Evolutionary conservation across 1,284 basidiomycete genomes (phyloP).

Genomic region (Hortiboletus rubellus): DNA sequence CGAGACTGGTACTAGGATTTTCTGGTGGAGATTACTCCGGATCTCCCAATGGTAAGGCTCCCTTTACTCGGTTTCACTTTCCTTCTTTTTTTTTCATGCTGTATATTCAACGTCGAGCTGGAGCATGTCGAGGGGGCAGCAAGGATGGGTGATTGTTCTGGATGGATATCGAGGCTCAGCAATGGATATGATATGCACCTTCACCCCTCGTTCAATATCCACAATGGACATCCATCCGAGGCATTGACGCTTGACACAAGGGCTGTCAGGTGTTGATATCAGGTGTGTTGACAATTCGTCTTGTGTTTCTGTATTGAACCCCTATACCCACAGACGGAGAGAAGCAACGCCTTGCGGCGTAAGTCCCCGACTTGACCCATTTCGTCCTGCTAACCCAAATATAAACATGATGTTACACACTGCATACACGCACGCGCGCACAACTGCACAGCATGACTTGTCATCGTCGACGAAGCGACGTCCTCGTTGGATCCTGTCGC

Average conservation of each 20-base stretch:
- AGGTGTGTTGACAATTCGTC: slow-evolving; percentile 16
- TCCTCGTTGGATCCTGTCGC: slow-evolving; percentile 52
- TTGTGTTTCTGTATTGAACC: neutral
- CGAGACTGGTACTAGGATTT: slow-evolving; percentile 40
- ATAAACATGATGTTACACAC: too few relatives aligned
- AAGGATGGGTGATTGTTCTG: slow-evolving; percentile 37
- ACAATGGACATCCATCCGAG: slow-evolving; percentile 18
- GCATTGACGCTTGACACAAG: slow-evolving; percentile 13
- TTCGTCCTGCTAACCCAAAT: neutral
- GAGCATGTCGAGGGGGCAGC: slow-evolving; percentile 37
- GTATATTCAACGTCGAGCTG: slow-evolving; percentile 12
- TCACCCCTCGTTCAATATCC: slow-evolving; percentile 32
- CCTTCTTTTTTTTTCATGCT: slow-evolving; percentile 12
- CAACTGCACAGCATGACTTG: slow-evolving; percentile 41
- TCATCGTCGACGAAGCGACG: slow-evolving; percentile 54
- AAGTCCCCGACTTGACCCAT: slow-evolving; percentile 21
- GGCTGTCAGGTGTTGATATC: slow-evolving; percentile 23
- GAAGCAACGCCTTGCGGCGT: slow-evolving; percentile 49
- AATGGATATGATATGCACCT: slow-evolving; percentile 39
- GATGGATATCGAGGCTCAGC: slow-evolving; percentile 36
- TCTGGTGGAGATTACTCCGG: slow-evolving; percentile 20
- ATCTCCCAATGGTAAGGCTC: slow-evolving; percentile 23
- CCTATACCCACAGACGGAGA: slow-evolving; percentile 38
- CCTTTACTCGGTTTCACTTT: neutral
- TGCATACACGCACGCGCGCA: slow-evolving; percentile 32